phyloP scores from a whole-genome alignment of 192 early-diverging fungal species.

The Backusella liffmaniae region DNA sequence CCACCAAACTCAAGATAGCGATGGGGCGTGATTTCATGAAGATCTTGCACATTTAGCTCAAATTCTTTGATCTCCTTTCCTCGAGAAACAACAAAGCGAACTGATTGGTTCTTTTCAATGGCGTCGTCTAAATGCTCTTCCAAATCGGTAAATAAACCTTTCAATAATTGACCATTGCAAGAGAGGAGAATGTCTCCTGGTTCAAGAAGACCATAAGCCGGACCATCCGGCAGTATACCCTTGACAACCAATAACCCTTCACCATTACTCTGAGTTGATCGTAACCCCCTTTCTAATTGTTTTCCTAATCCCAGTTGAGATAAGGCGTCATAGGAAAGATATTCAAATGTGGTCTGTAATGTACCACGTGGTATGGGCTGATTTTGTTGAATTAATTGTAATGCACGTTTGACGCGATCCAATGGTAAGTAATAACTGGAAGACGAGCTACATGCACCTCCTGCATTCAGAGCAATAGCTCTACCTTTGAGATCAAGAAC shows the following conservation, averaged over 20 bases:
- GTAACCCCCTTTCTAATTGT: constrained; percentile 58
- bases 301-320: constrained; percentile 65
- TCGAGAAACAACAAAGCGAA: constrained; percentile 56
- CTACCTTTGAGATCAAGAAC: constrained; percentile 70
- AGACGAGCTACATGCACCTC: constrained; percentile 66
- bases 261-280: constrained; percentile 40
- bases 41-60: constrained; percentile 57
- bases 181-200: constrained; percentile 70
- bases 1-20: constrained; percentile 85
- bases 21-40: constrained; percentile 77
- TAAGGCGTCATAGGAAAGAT: constrained; percentile 66
- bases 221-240: constrained; percentile 63
- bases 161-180: constrained; percentile 57
- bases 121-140: constrained; percentile 58
- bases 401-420: constrained; percentile 68
- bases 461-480: constrained; percentile 72
- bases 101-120: constrained; percentile 36
- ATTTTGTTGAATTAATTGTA: constrained; percentile 55
- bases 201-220: constrained; percentile 54
- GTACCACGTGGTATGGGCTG: constrained; percentile 66
- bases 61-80: constrained; percentile 39
- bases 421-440: constrained; percentile 77
- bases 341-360: constrained; percentile 67
- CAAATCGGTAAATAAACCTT: constrained; percentile 61
- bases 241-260: constrained; percentile 65